Base-by-base conservation (phyloP, 495 filamentous ascomycete genomes). In the Penicillium tannophilum region DNA sequence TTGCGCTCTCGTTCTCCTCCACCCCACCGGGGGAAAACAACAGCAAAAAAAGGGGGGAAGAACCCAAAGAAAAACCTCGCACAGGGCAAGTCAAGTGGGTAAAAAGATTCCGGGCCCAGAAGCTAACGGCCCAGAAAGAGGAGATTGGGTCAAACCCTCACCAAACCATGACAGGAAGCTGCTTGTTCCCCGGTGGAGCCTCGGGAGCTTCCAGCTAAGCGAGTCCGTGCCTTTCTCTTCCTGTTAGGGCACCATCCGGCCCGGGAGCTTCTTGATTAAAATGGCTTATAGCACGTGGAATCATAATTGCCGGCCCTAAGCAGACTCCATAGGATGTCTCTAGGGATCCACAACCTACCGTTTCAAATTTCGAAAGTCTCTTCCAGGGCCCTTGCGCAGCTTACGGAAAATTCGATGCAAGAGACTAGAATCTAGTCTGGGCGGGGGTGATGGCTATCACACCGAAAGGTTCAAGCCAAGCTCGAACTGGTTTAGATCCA, bases 161-260 rank as follows among this genome's bases (percentile, higher is more conserved):
- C 55, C 43, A 57, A 58, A 50, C 55, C 55, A 55, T 52, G 60
- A 62, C 60, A 58, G 60, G 59, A 56, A 62, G 60, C 55, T 58
- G 59, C 48, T 56, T 45, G 35, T 45, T 33, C 20, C 53, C 45
- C 31, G 42, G 60, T 58, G 60, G 60, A 51, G 31, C 41, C 58
- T 31, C 52, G 36, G 36, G 35, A 43, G 52, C 35, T 41, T 43
- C 35, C 52, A 42, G 33, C 23, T 43, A 54, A 54, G 52, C 52
- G 52, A 54, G 52, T 52, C 50, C 50, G 50, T 41, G 35, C 35
- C 30, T 52, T 23, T 35, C 28, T 28, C 28, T 28, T 28, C 33
- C 20, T 23, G 20, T 36, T 36, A 36, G 33, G 33, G 14, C 39
- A 41, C 31, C 24, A 52, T 5, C 31, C 20, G 48, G 17, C 31